These are phyloP conservation scores for Aspergillus kassunensis DNA, from an alignment of 495 filamentous ascomycete species.

Conservation along the genomic window DNA sequence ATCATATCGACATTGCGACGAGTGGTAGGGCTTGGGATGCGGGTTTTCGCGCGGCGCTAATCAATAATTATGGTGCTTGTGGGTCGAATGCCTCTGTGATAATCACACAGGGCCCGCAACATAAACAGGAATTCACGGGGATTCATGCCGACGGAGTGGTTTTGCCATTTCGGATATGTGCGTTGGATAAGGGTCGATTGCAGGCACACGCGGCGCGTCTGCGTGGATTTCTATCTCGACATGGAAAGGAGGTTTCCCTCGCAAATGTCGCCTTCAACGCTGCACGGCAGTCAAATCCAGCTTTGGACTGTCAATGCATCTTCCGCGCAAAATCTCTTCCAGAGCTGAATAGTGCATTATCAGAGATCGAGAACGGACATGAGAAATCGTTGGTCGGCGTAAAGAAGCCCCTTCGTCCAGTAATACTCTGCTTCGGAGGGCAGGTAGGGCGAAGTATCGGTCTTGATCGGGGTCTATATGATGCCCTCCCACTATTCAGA, in stretches of 20 bases:
- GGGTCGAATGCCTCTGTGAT: constrained; percentile 41
- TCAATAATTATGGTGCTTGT: constrained; percentile 49
- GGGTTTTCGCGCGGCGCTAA: constrained; percentile 31
- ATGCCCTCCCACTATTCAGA: constrained; percentile 30
- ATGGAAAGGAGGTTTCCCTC: not conserved
- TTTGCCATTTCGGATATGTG: constrained; percentile 17
- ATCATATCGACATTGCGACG: constrained; percentile 38
- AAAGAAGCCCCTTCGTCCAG: constrained; percentile 23
- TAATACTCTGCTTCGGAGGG: constrained; percentile 54
- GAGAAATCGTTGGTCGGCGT: not conserved
- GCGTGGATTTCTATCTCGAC: not conserved
- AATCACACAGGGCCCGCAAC: constrained; percentile 22
- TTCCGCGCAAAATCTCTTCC: constrained; percentile 7
- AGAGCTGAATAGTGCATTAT: constrained; percentile 10
- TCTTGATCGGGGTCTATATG: constrained; percentile 33
- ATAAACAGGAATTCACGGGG: too few relatives aligned
- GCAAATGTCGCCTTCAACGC: constrained; percentile 15
- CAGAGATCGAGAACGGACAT: not conserved
- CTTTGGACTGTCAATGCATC: constrained; percentile 7
- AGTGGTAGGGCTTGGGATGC: constrained; percentile 29
- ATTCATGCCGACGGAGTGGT: not conserved
- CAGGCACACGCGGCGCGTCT: constrained; percentile 11
- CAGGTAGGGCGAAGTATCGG: constrained; percentile 45
- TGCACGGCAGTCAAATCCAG: constrained; percentile 17
- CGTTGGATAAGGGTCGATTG: constrained; percentile 7